phyloP scores from a whole-genome alignment of 1,284 basidiomycete species.

The Rhodotorula mucilaginosa region DNA sequence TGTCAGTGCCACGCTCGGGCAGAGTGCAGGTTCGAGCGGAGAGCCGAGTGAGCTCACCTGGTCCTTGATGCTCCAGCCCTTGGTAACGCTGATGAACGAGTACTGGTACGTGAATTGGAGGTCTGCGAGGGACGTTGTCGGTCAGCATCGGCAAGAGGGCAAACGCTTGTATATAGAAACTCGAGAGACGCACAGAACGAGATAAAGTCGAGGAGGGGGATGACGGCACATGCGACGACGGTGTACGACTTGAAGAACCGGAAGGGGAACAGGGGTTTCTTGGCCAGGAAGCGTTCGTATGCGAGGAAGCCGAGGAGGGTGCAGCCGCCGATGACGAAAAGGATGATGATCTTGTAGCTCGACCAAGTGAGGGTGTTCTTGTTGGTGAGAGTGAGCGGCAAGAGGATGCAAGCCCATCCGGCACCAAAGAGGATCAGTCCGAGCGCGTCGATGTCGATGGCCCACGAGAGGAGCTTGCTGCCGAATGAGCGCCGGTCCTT shows the following conservation, averaged over 20 bases:
- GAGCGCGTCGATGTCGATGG: slow-evolving; percentile 61
- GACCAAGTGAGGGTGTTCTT: slow-evolving; percentile 45
- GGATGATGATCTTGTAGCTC: slow-evolving; percentile 43
- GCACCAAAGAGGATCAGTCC: slow-evolving; percentile 67
- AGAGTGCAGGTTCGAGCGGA: too few species aligned
- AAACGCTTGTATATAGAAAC: too few species aligned
- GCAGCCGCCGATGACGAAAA: slow-evolving; percentile 51
- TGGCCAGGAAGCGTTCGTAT: slow-evolving; percentile 53
- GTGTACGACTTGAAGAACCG: slow-evolving; percentile 47
- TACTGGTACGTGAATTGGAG: slow-evolving; percentile 46
- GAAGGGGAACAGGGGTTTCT: slow-evolving; percentile 53
- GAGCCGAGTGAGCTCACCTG: slow-evolving; percentile 8
- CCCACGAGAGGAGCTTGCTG: slow-evolving; percentile 32
- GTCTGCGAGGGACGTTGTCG: slow-evolving; percentile 23
- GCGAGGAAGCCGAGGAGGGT: slow-evolving; percentile 51
- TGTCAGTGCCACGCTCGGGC: too few species aligned
- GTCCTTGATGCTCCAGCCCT: slow-evolving; percentile 36
- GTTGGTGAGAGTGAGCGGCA: slow-evolving; percentile 63
- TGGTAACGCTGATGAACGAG: slow-evolving; percentile 16
- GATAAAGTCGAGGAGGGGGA: slow-evolving; percentile 49
- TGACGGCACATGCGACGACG: slow-evolving; percentile 47
- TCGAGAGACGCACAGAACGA: slow-evolving; percentile 23
- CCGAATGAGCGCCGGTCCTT: slow-evolving; percentile 20
- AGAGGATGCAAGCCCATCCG: slow-evolving; percentile 57
- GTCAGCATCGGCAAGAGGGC: too few species aligned